Conservation (phyloP, 2,329 filamentous ascomycete genomes). For the Hirsutella minnesotensis region DNA sequence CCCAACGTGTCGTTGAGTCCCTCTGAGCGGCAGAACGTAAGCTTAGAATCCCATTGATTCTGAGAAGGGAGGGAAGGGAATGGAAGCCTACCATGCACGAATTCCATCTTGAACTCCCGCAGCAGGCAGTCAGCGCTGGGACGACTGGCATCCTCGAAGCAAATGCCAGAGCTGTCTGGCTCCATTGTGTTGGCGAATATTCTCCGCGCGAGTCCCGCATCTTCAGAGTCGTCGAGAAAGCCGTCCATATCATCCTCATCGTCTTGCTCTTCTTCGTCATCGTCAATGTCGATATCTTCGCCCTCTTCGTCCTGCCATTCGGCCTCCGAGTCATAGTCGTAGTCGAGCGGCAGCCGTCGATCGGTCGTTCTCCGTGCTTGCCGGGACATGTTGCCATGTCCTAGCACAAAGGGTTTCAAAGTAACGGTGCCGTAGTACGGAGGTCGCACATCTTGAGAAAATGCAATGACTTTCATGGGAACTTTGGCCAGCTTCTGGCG, state of each 20-base stretch:
- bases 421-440: conserved; percentile 66
- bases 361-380: conserved; percentile 43
- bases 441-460: conserved; percentile 54
- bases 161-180: conserved; percentile 68
- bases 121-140: conserved; percentile 35
- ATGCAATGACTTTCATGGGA: conserved; percentile 51
- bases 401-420: conserved; percentile 36
- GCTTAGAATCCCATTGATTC: no score
- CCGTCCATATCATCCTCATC: conserved; percentile 80
- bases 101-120: conserved; percentile 58
- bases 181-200: conserved; percentile 58
- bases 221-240: conserved; percentile 81
- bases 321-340: conserved; percentile 77
- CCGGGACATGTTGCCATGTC: conserved; percentile 31
- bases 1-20: conserved; percentile 34
- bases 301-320: conserved; percentile 73
- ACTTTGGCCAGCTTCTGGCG: conserved; percentile 35
- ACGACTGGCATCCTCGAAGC: conserved; percentile 57
- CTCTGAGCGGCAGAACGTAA: conserved; percentile 18
- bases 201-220: conserved; percentile 42
- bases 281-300: conserved; percentile 57
- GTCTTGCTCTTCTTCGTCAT: conserved; percentile 56
- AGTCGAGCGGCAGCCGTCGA: conserved; percentile 53
- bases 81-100: conserved; percentile 51
- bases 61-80: background rate